Percentiles rank a stretch among this genome's conserved stretches.
These are phyloP conservation scores for rapeseed (Brassica napus) DNA, from an alignment of 345 rosid species.

Conservation along the genomic window Da-Ae NC_063448.1:5187501-5188000, in stretches of 20 bases:
- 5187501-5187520: neutral
- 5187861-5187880: neutral
- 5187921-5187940: conserved; percentile 23
- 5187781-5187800: neutral
- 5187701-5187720: neutral
- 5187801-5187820: neutral
- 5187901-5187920: neutral
- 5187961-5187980: conserved; percentile 25
- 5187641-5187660: neutral
- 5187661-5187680: neutral
- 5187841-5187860: neutral
- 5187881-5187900: neutral
- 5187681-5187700: neutral
- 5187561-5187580: neutral
- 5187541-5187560: neutral
- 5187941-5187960: conserved; percentile 28
- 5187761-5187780: neutral
- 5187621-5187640: neutral
- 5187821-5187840: neutral
- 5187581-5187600: neutral
- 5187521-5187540: neutral
- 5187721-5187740: neutral
- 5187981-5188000: conserved; percentile 12
- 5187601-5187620: neutral
- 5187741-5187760: neutral